Evolutionary conservation across 768 basidiomycete genomes (phyloP).

Genomic region (Dictyophora rubrovolvata): DNA sequence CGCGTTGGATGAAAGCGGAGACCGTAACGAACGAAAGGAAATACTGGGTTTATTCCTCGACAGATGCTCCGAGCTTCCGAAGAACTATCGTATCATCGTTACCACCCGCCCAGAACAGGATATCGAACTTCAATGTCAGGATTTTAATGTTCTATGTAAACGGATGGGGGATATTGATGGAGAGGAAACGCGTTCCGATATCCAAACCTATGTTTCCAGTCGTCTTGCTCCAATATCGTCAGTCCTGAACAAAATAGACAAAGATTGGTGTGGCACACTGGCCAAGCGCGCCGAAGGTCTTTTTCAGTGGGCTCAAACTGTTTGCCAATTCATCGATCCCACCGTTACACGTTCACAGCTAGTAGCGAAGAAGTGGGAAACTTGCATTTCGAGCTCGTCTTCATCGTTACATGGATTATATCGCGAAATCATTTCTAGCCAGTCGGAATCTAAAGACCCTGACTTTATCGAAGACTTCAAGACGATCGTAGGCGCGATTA

Average conservation of each 20-base stretch:
- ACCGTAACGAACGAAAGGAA: constrained; percentile 1
- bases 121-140: neutral
- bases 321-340: constrained; percentile 17
- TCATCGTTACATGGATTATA: constrained; percentile 14
- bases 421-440: constrained; percentile 12
- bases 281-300: constrained; percentile 21
- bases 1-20: constrained; percentile 15
- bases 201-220: neutral
- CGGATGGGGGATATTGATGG: neutral
- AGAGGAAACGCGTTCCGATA: neutral
- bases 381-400: constrained; percentile 14
- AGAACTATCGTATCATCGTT: constrained; percentile 18
- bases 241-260: neutral
- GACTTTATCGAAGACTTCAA: constrained; percentile 11
- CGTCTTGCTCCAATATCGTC: neutral
- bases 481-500: constrained; percentile 15
- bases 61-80: constrained; percentile 12
- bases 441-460: constrained; percentile 11
- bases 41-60: constrained; percentile 17
- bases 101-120: constrained; percentile 21
- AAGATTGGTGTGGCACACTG: neutral
- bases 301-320: constrained; percentile 23
- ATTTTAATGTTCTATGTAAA: neutral
- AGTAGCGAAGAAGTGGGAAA: neutral
- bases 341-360: neutral